phyloP scores from a whole-genome alignment of 2,329 filamentous ascomycete species.

The Aspergillus amoenus region DNA sequence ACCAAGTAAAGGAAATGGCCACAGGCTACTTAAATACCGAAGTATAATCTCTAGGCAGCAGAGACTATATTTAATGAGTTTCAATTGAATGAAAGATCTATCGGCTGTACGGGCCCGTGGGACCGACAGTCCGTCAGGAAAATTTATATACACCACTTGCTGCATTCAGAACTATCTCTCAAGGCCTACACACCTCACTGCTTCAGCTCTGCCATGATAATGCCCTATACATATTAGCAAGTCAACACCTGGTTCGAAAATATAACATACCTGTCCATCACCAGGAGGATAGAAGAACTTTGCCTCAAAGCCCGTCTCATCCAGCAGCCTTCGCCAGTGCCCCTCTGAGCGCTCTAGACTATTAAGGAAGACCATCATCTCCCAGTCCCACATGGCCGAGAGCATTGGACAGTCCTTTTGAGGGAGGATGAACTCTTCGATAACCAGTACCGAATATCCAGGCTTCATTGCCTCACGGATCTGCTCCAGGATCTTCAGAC shows the following conservation, averaged over 20 bases:
- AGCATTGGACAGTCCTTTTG: slow-evolving; percentile 21
- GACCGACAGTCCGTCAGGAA: no score
- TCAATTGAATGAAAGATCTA: no score
- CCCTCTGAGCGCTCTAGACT: slow-evolving; percentile 24
- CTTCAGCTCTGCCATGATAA: background rate
- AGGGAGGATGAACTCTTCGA: slow-evolving; percentile 28
- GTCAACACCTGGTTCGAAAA: background rate
- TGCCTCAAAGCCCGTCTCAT: slow-evolving; percentile 16
- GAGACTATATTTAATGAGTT: no score
- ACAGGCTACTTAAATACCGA: no score
- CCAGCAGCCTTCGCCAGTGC: slow-evolving; percentile 19
- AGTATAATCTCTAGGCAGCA: no score
- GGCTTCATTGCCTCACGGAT: slow-evolving; percentile 22
- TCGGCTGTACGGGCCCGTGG: no score
- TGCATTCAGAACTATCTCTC: no score
- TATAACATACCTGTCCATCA: slow-evolving; percentile 15
- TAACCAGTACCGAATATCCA: slow-evolving; percentile 25
- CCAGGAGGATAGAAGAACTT: slow-evolving; percentile 21
- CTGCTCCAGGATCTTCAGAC: slow-evolving; percentile 21
- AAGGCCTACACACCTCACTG: background rate
- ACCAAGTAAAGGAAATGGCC: no score
- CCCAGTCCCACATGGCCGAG: slow-evolving; percentile 24
- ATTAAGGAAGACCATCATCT: slow-evolving; percentile 27
- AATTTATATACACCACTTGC: no score
- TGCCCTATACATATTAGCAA: background rate